These are phyloP conservation scores for Pleurotus giganteus DNA, from an alignment of 768 basidiomycete genomes.

Conservation along the genomic window DNA sequence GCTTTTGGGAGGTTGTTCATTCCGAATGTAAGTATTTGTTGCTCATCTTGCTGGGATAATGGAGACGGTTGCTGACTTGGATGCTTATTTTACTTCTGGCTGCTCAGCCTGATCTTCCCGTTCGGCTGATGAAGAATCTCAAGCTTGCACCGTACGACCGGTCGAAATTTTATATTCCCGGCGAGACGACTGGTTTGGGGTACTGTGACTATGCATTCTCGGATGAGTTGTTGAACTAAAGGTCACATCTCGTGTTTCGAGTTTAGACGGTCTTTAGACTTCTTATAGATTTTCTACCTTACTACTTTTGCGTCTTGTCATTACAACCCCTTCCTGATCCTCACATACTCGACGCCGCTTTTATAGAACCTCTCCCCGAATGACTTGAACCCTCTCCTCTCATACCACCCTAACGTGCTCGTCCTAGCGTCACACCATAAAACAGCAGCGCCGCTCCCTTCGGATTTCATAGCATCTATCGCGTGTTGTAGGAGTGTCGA, in stretches of 20 bases:
- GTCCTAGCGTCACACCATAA: constrained; percentile 62
- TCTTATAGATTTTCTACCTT: too few species aligned
- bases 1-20: constrained; percentile 14
- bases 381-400: constrained; percentile 45
- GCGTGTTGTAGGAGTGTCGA: constrained; percentile 42
- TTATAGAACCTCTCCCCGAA: constrained; percentile 56
- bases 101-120: constrained; percentile 33
- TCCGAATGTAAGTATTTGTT: constrained; percentile 9
- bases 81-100: too few species aligned
- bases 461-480: constrained; percentile 35
- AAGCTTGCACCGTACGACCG: constrained; percentile 18
- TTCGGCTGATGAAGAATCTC: constrained; percentile 21
- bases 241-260: too few species aligned
- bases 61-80: background rate
- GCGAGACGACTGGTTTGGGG: constrained; percentile 21
- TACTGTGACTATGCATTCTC: constrained; percentile 30
- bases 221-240: too few species aligned
- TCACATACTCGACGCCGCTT: constrained; percentile 51
- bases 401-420: constrained; percentile 46
- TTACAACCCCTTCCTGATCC: constrained; percentile 53
- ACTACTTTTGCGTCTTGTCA: too few species aligned
- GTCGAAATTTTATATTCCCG: constrained; percentile 19
- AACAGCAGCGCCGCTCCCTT: constrained; percentile 34
- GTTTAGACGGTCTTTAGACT: too few species aligned
- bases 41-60: background rate